Base-by-base conservation (phyloP, 1,284 basidiomycete genomes). In the Apiotrichum gamsii region DNA sequence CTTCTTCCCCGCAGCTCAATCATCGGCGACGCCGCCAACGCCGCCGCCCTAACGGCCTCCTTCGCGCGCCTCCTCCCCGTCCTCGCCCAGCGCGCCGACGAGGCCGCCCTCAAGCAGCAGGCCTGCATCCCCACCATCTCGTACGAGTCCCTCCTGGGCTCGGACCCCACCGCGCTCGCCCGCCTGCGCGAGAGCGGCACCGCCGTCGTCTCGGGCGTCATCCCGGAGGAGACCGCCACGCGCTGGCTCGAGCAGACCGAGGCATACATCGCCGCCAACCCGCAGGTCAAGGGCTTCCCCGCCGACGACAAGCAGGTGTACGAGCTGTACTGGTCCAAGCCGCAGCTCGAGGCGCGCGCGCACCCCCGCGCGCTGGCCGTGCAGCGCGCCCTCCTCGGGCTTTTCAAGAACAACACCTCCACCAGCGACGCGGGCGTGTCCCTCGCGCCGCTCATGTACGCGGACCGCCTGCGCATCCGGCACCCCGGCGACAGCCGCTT, bases 391-490 rank as follows among this genome's bases (percentile, higher is more conserved):
- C 74, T 87, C 10, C 74, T 83, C n/a, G 74, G 74, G 5, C 75
- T 86, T 19, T 86, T 83, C 78, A 67, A 74, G 9, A 21, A 39
- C 10, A 74, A 51, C 64, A 20, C 75, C 1, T 46, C 62, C n/a
- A 69, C 64, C 2, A 75, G 79, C 13, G 35, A 43, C 1, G 19
- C 42, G 1, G 77, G 79, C 15, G 72, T 83, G 33, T 77, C 77
- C 45, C 75, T 86, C 21, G 60, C 66, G 8, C 83, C 84, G 0
- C 69, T 90, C 18, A 78, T 79, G 1, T 90, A 90, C 67, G 84
- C 80, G 45, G 87, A 90, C 67, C 76, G 87, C 10, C 72, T 90
- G 19, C 76, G 85, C 1, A 84, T 90, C 36, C 77, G 87, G 5
- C 76, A 77, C 28, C 85, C 86, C 0, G 86, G 87, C 0, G 85